These are phyloP conservation scores for Ogataea naganishii DNA, from an alignment of 805 yeast species.

Conservation along the genomic window DNA sequence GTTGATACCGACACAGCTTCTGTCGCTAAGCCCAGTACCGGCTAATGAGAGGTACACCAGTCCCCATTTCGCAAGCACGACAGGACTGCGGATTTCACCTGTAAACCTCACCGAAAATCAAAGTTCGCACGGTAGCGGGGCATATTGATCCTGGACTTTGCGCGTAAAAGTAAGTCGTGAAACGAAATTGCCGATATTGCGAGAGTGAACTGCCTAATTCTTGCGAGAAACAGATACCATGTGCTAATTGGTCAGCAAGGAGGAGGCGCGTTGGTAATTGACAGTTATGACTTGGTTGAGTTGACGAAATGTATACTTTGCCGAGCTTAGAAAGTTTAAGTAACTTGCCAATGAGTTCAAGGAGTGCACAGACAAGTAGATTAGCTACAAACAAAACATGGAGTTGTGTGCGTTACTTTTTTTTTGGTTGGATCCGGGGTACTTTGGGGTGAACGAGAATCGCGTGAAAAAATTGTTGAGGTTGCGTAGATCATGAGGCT, in stretches of 20 bases:
- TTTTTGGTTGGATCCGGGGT: constrained; percentile 38
- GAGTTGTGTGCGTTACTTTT: constrained; percentile 35
- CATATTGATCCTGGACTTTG: constrained; percentile 43
- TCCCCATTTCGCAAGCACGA: too few relatives aligned
- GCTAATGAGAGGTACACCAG: too few relatives aligned
- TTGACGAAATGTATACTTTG: constrained; percentile 45
- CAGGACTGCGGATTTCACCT: constrained; percentile 30
- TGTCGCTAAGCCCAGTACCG: too few relatives aligned
- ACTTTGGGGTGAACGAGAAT: constrained; percentile 42
- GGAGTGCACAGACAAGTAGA: constrained; percentile 35
- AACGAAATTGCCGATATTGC: constrained; percentile 52
- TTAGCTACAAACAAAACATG: constrained; percentile 42
- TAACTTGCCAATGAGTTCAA: constrained; percentile 45
- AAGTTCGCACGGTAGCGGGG: constrained; percentile 56
- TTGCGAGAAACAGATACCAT: constrained; percentile 61
- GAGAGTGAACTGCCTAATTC: constrained; percentile 48
- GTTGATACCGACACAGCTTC: too few relatives aligned
- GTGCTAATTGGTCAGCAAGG: constrained; percentile 70
- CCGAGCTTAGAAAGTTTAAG: constrained; percentile 55
- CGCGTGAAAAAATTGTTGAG: constrained; percentile 29
- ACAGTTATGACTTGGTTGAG: constrained; percentile 36
- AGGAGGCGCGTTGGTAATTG: constrained; percentile 53
- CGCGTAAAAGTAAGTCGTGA: constrained; percentile 51
- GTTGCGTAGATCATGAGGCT: too few relatives aligned
- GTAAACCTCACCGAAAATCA: constrained; percentile 45